Conservation (phyloP, 2,329 filamentous ascomycete genomes). For the Talaromyces sp. region DNA sequence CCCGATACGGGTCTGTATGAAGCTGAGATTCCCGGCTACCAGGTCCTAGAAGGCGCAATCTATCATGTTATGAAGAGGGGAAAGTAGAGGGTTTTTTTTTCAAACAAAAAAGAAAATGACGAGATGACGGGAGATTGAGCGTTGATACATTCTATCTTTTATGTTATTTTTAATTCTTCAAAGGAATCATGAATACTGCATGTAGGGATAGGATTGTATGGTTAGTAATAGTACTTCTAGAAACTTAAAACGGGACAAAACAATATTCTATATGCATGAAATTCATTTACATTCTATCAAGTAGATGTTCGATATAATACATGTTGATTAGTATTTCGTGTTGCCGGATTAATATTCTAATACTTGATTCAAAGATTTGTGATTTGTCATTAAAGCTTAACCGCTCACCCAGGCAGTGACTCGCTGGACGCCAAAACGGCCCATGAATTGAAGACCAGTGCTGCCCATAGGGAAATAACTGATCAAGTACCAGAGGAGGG, state of each 20-base stretch:
- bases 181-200: not conserved
- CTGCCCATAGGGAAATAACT: slow-evolving; percentile 98
- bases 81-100: slow-evolving; percentile 2
- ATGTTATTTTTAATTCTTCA: not conserved
- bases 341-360: not conserved
- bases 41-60: slow-evolving; percentile 54
- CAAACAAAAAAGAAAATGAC: not conserved
- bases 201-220: not conserved
- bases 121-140: not conserved
- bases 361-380: not conserved
- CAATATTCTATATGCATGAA: not conserved
- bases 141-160: not conserved
- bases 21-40: slow-evolving; percentile 49
- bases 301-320: not conserved
- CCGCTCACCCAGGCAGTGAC: slow-evolving; percentile 85
- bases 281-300: not conserved
- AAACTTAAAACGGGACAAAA: not conserved
- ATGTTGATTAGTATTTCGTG: not conserved
- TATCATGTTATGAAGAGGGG: slow-evolving; percentile 43
- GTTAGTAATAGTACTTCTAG: not conserved
- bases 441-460: slow-evolving; percentile 78
- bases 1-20: slow-evolving; percentile 53
- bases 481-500: slow-evolving; percentile 86
- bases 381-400: slow-evolving; percentile 32
- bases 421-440: slow-evolving; percentile 77